Percentiles rank a stretch among this genome's conserved stretches.
Conservation (phyloP, 768 basidiomycete species). For the Lyophyllum shimeji region DNA sequence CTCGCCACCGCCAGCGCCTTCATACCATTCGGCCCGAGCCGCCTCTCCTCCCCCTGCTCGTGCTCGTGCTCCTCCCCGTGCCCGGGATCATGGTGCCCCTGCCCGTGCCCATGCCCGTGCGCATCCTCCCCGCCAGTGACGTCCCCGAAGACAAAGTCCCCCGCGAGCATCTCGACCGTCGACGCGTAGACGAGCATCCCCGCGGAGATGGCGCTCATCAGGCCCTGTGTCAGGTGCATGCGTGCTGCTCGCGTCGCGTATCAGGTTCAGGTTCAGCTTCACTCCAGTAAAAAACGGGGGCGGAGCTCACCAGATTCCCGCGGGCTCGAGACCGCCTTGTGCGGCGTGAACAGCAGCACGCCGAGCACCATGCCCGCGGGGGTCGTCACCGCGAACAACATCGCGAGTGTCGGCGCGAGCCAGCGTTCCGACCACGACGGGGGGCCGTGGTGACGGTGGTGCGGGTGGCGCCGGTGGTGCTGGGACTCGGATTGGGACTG, state of each 20-base stretch:
- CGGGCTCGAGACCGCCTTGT: constrained; percentile 23
- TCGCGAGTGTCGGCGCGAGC: constrained; percentile 54
- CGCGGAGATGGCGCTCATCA: constrained; percentile 81
- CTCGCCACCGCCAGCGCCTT: constrained; percentile 61
- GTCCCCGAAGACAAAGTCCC: constrained; percentile 79
- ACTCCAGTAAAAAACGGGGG: background rate
- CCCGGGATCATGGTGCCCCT: constrained; percentile 22
- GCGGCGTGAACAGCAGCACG: constrained; percentile 42
- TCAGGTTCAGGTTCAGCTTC: background rate
- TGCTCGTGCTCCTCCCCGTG: constrained; percentile 10
- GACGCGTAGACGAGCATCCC: constrained; percentile 84
- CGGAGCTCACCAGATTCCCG: constrained; percentile 17
- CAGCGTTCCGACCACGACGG: constrained; percentile 20
- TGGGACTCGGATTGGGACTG: too few relatives aligned
- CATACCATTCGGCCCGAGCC: constrained; percentile 22
- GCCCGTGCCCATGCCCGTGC: constrained; percentile 27
- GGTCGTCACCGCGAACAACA: constrained; percentile 73
- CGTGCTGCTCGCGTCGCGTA: constrained; percentile 34
- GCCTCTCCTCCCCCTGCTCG: constrained; percentile 16
- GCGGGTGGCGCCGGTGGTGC: too few relatives aligned
- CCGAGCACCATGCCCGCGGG: constrained; percentile 69
- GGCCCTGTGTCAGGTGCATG: constrained; percentile 61
- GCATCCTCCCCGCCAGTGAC: constrained; percentile 41
- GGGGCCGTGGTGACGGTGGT: background rate
- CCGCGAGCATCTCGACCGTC: constrained; percentile 86